Evolutionary conservation across 208 protist species (phyloP), one percentile per base, ranked within the genome.

Genomic region (Kentomonas sorsogonicus): DNA sequence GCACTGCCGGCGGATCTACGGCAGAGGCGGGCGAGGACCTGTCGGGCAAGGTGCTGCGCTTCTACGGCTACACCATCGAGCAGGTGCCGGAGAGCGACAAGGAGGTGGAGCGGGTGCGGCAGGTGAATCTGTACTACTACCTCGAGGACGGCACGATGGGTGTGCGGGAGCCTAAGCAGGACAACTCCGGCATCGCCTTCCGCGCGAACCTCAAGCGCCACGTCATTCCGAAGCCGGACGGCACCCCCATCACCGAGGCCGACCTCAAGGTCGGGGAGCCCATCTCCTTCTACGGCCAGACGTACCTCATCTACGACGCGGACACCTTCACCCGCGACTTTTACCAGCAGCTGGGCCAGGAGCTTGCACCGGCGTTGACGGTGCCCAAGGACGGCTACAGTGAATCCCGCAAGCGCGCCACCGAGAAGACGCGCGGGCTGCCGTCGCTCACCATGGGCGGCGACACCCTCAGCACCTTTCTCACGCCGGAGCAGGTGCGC

Each of bases 101-200:
- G 2, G 98, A 99, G 77, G 76, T 70, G 55, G 81, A 83, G 52
- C 88, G 97, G 20, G 66, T 99, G 34, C 87, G 95, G 25, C 87
- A 88, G 43, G 72, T 94, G 59, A 63, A 83, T 10, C 72, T 99
- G 33, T 79, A 91, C 45, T 97, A 93, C 53, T 98, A 91, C 64
- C 80, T 99, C 2, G 94, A 97, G 57, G 97, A 99, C 68, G 94
- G 95, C 73, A 98, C 97, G 43, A 96, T 99, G 72, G 92, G 93
- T 56, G 83, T 99, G 51, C 72, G 75, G 34, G 97, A 99, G 79
- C 81, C 89, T 16, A 41, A 70, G 34, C 60, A 94, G 44, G 89
- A 96, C 51, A 99, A 99, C 83, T 94, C 82, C 31, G 97, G 97
- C 29, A 88, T 99, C 38, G 85, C 89, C 20, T 95, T 98, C 56